phyloP scores from a whole-genome alignment of 2,329 filamentous ascomycete genomes.

The Volutella citrinella region DNA sequence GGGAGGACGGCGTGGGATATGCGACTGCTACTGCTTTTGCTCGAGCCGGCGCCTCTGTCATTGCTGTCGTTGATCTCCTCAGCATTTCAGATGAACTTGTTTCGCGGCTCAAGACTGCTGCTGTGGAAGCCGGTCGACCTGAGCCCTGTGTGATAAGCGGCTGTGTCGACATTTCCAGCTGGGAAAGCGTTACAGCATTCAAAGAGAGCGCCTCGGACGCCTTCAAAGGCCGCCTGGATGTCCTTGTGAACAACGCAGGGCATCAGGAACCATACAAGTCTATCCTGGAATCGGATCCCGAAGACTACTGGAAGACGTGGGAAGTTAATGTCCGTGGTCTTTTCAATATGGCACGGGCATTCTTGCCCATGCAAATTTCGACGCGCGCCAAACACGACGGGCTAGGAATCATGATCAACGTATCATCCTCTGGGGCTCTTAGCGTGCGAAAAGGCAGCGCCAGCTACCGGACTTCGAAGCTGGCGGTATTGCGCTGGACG shows the following conservation, averaged over 20 bases:
- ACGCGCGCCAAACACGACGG: conserved; percentile 2
- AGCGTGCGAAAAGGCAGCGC: no score
- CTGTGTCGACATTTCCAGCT: conserved; percentile 12
- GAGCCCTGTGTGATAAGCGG: conserved; percentile 17
- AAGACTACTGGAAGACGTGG: conserved; percentile 17
- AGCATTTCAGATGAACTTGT: conserved; percentile 14
- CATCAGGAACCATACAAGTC: conserved; percentile 11
- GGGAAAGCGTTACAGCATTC: conserved; percentile 12
- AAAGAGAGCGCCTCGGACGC: conserved; percentile 4
- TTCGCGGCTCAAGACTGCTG: conserved; percentile 13
- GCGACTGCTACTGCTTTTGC: no score
- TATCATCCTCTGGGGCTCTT: no score
- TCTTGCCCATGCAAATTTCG: conserved; percentile 16
- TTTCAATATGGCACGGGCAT: no score
- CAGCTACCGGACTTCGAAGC: no score
- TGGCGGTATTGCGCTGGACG: conserved; percentile 44
- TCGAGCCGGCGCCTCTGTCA: conserved; percentile 16
- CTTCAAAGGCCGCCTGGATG: no score
- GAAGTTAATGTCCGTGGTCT: no score
- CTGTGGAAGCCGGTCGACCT: conserved; percentile 13
- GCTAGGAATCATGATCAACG: conserved; percentile 39
- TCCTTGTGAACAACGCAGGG: conserved; percentile 15
- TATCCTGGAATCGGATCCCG: conserved; percentile 16
- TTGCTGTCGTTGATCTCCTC: conserved; percentile 19
- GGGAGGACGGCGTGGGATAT: no score